Base-by-base conservation (phyloP, 129 eudicot species). In the Saussurea involucrata region DNA sequence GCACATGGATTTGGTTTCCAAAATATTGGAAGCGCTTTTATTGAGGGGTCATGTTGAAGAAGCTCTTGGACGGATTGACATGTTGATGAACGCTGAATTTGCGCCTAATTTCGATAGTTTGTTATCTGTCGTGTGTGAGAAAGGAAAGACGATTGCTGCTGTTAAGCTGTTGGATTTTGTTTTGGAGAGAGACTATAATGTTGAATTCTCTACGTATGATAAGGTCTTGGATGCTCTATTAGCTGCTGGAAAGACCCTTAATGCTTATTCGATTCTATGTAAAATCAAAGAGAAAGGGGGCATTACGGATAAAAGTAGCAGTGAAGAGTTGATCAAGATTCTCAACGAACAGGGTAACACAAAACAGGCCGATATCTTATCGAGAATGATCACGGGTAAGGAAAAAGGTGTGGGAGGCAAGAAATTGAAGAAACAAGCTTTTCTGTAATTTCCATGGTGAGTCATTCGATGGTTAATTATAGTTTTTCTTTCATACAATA, bases 41-140 rank as follows among this genome's bases (percentile, higher is more conserved):
- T 58, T 88, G 85, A 86, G 97, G 85, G 98, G 98, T 33, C 98
- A 95, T 34, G 96, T 95, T 36, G 98, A 95, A 80, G 98, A 95
- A 78, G 98, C 98, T 34, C 68, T 91, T 20, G 98, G 98, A 42
- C 74, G 98, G 69, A 89, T 95, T 34, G 98, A 95, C 17, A 49
- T 95, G 75, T 75, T 95, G 74, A 84, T 89, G 96, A 87, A 87
- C 31, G 84, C 53, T 22, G 94, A 93, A 24, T 76, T 73, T 27
- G 74, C 71, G 10, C 92, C 87, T 37, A 81, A 91, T 83, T 76
- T 91, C 5, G 93, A 95, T 61, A 17, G 37, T 24, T 75, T 95
- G 76, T 80, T 89, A 53, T 82, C 87, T 1, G 84, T 85, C 61
- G 85, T 95, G 2, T 89, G 96, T 66, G 93, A 87, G 81, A 95